These are phyloP conservation scores for Fusarium praegraminearum DNA, from an alignment of 2,329 filamentous ascomycete genomes.

Conservation along the genomic window DNA sequence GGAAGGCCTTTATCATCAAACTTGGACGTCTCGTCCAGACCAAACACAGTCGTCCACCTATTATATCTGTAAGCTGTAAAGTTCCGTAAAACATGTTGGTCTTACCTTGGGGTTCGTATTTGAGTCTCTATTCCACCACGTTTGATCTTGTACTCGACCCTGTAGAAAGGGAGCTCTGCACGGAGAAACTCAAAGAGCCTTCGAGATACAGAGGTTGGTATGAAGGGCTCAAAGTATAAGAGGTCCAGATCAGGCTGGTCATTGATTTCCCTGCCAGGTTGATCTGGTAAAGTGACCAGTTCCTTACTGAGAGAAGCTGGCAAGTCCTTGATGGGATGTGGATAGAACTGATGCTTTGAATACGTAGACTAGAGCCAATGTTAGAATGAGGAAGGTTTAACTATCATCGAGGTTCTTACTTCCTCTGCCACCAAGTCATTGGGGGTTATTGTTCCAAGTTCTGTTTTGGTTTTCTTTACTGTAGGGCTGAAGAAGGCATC, in stretches of 20 bases:
- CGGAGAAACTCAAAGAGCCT: conserved; percentile 78
- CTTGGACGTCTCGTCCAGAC: conserved; percentile 70
- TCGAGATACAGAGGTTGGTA: conserved; percentile 67
- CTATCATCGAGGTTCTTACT: neutral
- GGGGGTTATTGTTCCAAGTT: neutral
- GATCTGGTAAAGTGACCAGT: conserved; percentile 61
- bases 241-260: conserved; percentile 79
- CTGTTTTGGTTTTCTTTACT: conserved; percentile 44
- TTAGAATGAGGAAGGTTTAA: neutral
- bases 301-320: conserved; percentile 55
- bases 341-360: conserved; percentile 61
- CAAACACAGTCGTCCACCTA: conserved; percentile 68
- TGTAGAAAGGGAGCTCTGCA: conserved; percentile 78
- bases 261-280: conserved; percentile 67
- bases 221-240: conserved; percentile 80
- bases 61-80: neutral
- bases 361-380: conserved; percentile 37
- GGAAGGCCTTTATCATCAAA: conserved; percentile 63
- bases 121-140: conserved; percentile 71
- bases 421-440: conserved; percentile 15
- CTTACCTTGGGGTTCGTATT: conserved; percentile 66
- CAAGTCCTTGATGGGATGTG: conserved; percentile 62
- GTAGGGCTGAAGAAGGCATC: conserved; percentile 71
- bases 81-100: neutral
- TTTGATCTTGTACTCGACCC: conserved; percentile 79